Conservation (phyloP, 2,329 filamentous ascomycete genomes). For the Grosmannia clavigera region DNA sequence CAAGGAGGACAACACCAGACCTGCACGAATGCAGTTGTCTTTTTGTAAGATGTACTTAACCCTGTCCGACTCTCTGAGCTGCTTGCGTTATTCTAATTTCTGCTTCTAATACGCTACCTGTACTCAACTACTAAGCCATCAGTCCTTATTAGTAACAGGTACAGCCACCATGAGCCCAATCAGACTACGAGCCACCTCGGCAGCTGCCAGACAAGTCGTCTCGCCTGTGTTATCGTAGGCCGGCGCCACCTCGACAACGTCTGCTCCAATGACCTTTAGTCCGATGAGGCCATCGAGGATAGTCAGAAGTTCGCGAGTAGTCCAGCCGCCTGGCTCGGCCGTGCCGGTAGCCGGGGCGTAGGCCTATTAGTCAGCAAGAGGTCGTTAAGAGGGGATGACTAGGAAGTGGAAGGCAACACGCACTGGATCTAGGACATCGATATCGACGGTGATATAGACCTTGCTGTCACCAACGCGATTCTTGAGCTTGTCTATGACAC, state of each 20-base stretch:
- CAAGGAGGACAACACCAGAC: too few species aligned
- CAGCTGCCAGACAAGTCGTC: slow-evolving; percentile 29
- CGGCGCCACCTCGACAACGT: slow-evolving; percentile 70
- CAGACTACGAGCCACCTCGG: slow-evolving; percentile 2
- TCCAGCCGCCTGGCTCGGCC: slow-evolving; percentile 71
- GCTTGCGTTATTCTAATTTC: too few species aligned
- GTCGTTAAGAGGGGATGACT: not conserved
- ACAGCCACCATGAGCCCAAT: slow-evolving; percentile 2
- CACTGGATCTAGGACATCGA: slow-evolving; percentile 66
- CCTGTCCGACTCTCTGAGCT: too few species aligned
- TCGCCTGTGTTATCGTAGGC: slow-evolving; percentile 64
- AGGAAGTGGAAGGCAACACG: not conserved
- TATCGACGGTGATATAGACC: slow-evolving; percentile 65
- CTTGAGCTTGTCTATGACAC: slow-evolving; percentile 52
- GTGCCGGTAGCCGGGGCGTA: slow-evolving; percentile 51
- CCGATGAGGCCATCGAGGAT: slow-evolving; percentile 60
- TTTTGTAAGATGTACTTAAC: too few species aligned
- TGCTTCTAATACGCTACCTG: not conserved
- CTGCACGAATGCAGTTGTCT: too few species aligned
- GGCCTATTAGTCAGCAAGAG: not conserved
- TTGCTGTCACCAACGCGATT: slow-evolving; percentile 35
- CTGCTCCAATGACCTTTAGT: slow-evolving; percentile 62
- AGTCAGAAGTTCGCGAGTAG: slow-evolving; percentile 61
- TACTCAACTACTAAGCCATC: not conserved
- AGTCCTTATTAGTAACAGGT: not conserved